A percentile compares a stretch with the other conserved stretches of the same genome.
Conservation (phyloP, 176 grass and related monocot species). For the Triticum timopheevii region DNA sequence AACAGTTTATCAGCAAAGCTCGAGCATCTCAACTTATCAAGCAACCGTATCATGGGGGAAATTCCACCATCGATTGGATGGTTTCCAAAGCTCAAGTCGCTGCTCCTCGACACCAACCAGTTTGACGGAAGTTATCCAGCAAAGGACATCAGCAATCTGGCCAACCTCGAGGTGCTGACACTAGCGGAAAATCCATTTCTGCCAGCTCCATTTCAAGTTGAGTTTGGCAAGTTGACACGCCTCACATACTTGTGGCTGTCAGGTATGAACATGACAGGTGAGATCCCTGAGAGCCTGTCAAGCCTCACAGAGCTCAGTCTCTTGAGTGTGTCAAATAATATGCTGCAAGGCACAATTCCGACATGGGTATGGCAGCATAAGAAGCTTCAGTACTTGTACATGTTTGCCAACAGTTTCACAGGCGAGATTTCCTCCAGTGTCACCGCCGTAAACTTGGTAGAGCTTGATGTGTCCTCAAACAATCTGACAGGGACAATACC, state of each 20-base stretch:
- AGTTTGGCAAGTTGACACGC: conserved; percentile 38
- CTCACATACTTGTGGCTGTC: conserved; percentile 39
- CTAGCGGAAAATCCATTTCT: conserved; percentile 42
- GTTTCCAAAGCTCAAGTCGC: conserved; percentile 23
- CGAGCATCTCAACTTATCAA: conserved; percentile 39
- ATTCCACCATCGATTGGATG: conserved; percentile 42
- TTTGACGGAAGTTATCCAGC: conserved; percentile 50
- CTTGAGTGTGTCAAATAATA: conserved; percentile 5
- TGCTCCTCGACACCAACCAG: conserved; percentile 32
- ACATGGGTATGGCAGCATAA: conserved; percentile 42
- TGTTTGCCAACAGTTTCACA: conserved; percentile 28
- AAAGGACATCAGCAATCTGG: conserved; percentile 29
- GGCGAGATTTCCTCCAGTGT: conserved; percentile 17
- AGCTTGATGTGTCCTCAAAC: conserved; percentile 58
- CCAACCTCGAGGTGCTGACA: conserved; percentile 15
- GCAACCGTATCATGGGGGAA: conserved; percentile 33
- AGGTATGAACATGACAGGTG: conserved; percentile 27
- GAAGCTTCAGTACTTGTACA: conserved; percentile 29
- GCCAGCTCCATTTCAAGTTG: conserved; percentile 21
- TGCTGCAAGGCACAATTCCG: conserved; percentile 43
- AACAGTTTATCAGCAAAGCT: conserved; percentile 27
- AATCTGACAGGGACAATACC: conserved; percentile 44
- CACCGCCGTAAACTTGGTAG: not conserved
- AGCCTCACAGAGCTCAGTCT: conserved; percentile 20
- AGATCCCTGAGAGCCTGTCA: conserved; percentile 38